These are phyloP conservation scores for Dactylellina haptotyla DNA, from an alignment of 2,329 filamentous ascomycete genomes.

Conservation along the genomic window DNA sequence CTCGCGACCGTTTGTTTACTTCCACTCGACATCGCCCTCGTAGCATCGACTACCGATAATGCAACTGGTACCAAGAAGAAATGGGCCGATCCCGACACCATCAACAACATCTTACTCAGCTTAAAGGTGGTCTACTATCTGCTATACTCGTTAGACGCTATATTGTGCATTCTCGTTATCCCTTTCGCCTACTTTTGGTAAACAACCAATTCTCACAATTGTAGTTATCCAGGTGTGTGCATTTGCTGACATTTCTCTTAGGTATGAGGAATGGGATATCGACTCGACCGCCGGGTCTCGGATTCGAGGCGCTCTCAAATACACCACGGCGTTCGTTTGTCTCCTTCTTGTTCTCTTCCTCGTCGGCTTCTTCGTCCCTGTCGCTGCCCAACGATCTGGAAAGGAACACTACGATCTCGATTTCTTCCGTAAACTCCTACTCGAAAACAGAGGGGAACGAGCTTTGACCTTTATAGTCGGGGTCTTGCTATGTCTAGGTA, in stretches of 20 bases:
- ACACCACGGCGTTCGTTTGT: slow-evolving; percentile 84
- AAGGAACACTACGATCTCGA: slow-evolving; percentile 79
- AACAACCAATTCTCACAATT: neutral
- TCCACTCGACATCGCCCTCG: slow-evolving; percentile 92
- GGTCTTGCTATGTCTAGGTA: slow-evolving; percentile 86
- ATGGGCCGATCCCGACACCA: slow-evolving; percentile 86
- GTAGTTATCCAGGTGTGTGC: neutral
- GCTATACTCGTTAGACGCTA: slow-evolving; percentile 88
- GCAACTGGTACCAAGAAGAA: slow-evolving; percentile 85
- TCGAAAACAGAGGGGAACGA: slow-evolving; percentile 89
- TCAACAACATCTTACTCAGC: slow-evolving; percentile 80
- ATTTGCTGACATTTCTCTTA: slow-evolving; percentile 3
- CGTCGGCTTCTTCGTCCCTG: slow-evolving; percentile 91
- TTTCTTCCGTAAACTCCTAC: slow-evolving; percentile 86
- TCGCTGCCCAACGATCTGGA: slow-evolving; percentile 73
- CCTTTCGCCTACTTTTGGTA: slow-evolving; percentile 95
- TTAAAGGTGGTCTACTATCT: slow-evolving; percentile 91
- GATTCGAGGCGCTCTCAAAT: slow-evolving; percentile 86
- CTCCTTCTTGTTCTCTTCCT: slow-evolving; percentile 85
- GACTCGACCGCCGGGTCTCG: slow-evolving; percentile 75
- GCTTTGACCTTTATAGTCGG: slow-evolving; percentile 90
- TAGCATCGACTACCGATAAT: slow-evolving; percentile 84
- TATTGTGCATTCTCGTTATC: slow-evolving; percentile 87
- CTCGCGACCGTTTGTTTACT: slow-evolving; percentile 91
- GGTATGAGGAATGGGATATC: slow-evolving; percentile 89